Evolutionary conservation across 2,329 filamentous ascomycete species (phyloP).

Genomic region (Aspergillus chevalieri): DNA sequence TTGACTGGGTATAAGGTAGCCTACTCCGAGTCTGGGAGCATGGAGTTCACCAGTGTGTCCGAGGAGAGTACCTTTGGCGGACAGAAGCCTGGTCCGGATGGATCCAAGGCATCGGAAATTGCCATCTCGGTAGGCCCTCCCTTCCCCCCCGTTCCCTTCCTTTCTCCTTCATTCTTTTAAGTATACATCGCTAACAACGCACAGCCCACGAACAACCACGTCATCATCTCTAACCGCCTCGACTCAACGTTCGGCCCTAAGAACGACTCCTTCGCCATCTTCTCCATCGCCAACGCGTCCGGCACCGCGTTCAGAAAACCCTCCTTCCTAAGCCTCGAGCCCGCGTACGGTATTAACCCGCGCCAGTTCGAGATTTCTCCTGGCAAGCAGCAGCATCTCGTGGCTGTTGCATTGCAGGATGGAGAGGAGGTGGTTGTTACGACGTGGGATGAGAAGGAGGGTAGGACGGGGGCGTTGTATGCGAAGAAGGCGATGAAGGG

Average conservation of each 20-base stretch:
- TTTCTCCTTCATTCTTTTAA: not conserved
- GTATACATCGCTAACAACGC: not conserved
- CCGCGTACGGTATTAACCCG: conserved; percentile 57
- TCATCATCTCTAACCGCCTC: conserved; percentile 11
- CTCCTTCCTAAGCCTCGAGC: conserved; percentile 49
- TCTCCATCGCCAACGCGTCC: conserved; percentile 3
- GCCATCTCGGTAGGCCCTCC: conserved; percentile 8
- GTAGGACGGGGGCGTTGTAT: conserved; percentile 43
- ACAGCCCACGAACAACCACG: conserved; percentile 10
- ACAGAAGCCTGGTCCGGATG: conserved; percentile 1
- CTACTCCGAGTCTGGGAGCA: conserved; percentile 6
- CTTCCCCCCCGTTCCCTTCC: not conserved
- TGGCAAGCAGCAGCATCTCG: conserved; percentile 53
- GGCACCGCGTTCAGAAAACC: not conserved
- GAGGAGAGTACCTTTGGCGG: conserved; percentile 9
- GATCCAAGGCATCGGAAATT: conserved; percentile 12
- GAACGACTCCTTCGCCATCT: conserved; percentile 12
- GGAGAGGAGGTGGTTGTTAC: conserved; percentile 55
- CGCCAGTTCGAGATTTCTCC: conserved; percentile 54
- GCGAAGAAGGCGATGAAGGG: conserved; percentile 6
- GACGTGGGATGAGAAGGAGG: conserved; percentile 51
- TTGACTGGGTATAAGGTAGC: conserved; percentile 13
- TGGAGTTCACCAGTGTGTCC: conserved; percentile 8
- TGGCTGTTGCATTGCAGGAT: conserved; percentile 58
- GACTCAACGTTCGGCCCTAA: conserved; percentile 10